Percentiles rank a stretch among this genome's conserved stretches.
Conservation (phyloP, 768 basidiomycete species). For the Paxillus rubicundulus region DNA sequence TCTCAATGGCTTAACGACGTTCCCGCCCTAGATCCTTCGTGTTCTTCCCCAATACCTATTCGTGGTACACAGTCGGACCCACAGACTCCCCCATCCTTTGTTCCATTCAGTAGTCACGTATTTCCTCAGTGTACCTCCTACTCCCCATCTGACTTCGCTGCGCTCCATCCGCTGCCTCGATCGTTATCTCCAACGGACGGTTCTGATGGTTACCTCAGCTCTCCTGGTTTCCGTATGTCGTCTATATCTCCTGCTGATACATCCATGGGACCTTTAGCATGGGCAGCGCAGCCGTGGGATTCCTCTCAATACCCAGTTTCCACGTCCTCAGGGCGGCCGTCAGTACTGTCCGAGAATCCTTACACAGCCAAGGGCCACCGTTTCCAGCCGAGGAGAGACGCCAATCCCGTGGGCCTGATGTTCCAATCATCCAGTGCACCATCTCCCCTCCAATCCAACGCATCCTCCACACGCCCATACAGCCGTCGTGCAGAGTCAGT, state of each 20-base stretch:
- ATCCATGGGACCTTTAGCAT: slow-evolving; percentile 55
- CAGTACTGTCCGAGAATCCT: slow-evolving; percentile 40
- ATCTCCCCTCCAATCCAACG: slow-evolving; percentile 46
- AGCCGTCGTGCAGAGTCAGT: slow-evolving; percentile 67
- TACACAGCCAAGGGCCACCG: slow-evolving; percentile 41
- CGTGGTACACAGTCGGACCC: slow-evolving; percentile 44
- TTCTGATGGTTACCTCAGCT: slow-evolving; percentile 45
- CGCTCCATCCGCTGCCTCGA: slow-evolving; percentile 59
- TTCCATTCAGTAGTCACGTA: slow-evolving; percentile 46
- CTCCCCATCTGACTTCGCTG: slow-evolving; percentile 61
- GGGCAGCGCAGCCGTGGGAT: slow-evolving; percentile 70
- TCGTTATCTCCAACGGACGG: slow-evolving; percentile 58
- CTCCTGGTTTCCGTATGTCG: slow-evolving; percentile 42
- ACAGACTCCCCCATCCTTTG: slow-evolving; percentile 45
- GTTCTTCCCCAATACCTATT: slow-evolving; percentile 65
- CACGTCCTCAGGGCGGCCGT: slow-evolving; percentile 42
- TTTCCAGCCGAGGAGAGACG: slow-evolving; percentile 39
- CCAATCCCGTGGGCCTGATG: slow-evolving; percentile 47
- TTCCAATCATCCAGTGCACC: slow-evolving; percentile 77
- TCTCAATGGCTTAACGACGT: slow-evolving; percentile 65
- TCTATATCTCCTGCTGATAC: slow-evolving; percentile 65
- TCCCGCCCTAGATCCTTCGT: slow-evolving; percentile 30
- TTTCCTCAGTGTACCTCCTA: slow-evolving; percentile 52
- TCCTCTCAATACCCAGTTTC: slow-evolving; percentile 44
- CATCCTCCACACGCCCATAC: slow-evolving; percentile 54